Evolutionary conservation across 306 rosid genomes (phyloP), one percentile per base, ranked within the genome.

Genomic region (Sphenostylis stenocarpa): DNA sequence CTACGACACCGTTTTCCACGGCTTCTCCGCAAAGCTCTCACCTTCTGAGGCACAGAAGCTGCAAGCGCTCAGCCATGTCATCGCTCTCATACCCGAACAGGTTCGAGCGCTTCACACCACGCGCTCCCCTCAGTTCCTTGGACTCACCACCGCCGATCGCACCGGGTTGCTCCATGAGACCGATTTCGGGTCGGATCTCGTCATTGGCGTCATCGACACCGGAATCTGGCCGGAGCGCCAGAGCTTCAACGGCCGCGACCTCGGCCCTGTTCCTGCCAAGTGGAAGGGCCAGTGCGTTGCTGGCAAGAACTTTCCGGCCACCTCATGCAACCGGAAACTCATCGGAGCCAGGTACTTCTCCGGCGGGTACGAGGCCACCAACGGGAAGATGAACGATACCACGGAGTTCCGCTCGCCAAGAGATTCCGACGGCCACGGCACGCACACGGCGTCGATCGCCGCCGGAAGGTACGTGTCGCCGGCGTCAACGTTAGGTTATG

Each of bases 341-440:
- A 87, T 93, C 80, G 98, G 98, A 6, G 98, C 98, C 0, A 55
- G 91, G 28, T 91, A 65, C 14, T 93, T 93, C 84, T 88, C 78
- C 62, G 70, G 23, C 14, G 98, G 98, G 8, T 93, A 84, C 23
- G 98, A 93, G 76, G 82, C 97, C 19, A 87, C 92, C 0, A 88
- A 73, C 73, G 98, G 92, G 16, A 93, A 87, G 67, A 87, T 93
- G 92, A 93, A 91, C 83, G 92, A 84, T 52, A 88, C 96, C 10
- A 72, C 67, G 0, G 98, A 93, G 75, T 73, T 14, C 13, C 97
- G 93, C 38, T 93, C 98, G 1, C 91, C 97, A 0, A 51, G 96
- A 15, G 98, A 93, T 77, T 83, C 97, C n/a, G 97, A 93, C 41
- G 97, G 98, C 19, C 98, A 93, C 17, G 96, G 97, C 5, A 88